A percentile compares a stretch with the other conserved stretches of the same genome.
phyloP scores from a whole-genome alignment of 1,284 basidiomycete genomes.

The Trichosporon sp. region DNA sequence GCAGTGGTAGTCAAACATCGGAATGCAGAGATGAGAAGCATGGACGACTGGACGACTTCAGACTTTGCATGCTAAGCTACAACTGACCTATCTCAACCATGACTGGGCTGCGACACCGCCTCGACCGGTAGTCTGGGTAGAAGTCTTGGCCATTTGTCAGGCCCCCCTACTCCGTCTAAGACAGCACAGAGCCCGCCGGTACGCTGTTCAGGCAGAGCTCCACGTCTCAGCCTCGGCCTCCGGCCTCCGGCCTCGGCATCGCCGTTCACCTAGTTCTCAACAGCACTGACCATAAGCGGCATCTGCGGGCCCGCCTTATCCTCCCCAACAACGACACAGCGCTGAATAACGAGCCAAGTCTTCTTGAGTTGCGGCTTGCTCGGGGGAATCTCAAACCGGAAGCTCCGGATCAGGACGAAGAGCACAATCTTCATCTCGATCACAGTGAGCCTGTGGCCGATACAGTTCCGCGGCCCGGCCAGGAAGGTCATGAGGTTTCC shows the following conservation, averaged over 20 bases:
- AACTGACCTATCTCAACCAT: not conserved
- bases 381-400: conserved; percentile 62
- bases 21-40: not conserved
- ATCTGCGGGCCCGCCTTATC: conserved; percentile 53
- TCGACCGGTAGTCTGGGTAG: too few species aligned
- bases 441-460: conserved; percentile 12
- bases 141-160: too few species aligned
- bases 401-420: conserved; percentile 64
- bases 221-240: not conserved
- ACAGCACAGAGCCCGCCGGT: too few species aligned
- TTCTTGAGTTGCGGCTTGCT: conserved; percentile 34
- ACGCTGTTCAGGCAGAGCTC: not conserved
- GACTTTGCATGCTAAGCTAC: not conserved
- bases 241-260: not conserved
- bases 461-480: conserved; percentile 10
- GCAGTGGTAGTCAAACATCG: not conserved
- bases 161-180: too few species aligned
- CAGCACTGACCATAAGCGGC: conserved; percentile 39
- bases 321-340: conserved; percentile 50
- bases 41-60: not conserved
- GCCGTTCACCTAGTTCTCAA: not conserved
- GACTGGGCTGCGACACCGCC: too few species aligned
- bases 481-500: conserved; percentile 15
- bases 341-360: conserved; percentile 46
- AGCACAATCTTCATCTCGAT: conserved; percentile 50